These are phyloP conservation scores for Phytophthora sp. DNA, from an alignment of 352 stramenopile species.

Conservation along the genomic window DNA sequence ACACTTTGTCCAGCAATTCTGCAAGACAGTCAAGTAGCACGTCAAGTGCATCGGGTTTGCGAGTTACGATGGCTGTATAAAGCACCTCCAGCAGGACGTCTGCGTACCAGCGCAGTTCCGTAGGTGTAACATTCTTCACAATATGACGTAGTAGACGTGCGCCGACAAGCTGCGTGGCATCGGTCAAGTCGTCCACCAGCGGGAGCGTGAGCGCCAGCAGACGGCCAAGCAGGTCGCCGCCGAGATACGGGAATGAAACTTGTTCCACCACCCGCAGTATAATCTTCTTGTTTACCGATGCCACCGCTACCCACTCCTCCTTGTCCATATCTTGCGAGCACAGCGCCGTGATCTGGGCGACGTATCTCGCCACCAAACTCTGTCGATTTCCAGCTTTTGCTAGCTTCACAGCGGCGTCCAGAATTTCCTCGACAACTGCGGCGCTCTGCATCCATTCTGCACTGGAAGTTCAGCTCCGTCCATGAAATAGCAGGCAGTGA, in stretches of 20 bases:
- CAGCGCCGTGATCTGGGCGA: constrained; percentile 49
- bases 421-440: constrained; percentile 21
- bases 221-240: constrained; percentile 73
- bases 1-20: constrained; percentile 67
- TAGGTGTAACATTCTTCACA: constrained; percentile 62
- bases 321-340: constrained; percentile 63
- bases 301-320: constrained; percentile 61
- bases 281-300: constrained; percentile 59
- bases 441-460: constrained; percentile 35
- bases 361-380: constrained; percentile 39
- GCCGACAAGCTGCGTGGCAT: constrained; percentile 68
- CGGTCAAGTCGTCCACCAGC: constrained; percentile 74
- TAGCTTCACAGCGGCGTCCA: constrained; percentile 34
- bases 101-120: constrained; percentile 83
- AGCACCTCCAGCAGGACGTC: constrained; percentile 83
- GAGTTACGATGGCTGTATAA: constrained; percentile 62
- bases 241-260: constrained; percentile 64
- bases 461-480: constrained; percentile 30
- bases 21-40: constrained; percentile 63
- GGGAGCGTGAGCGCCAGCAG: constrained; percentile 81
- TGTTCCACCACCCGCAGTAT: constrained; percentile 62
- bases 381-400: constrained; percentile 3
- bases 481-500: constrained; percentile 46
- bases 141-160: constrained; percentile 68
- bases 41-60: constrained; percentile 62